These are phyloP conservation scores for Russula ochroleuca DNA, from an alignment of 768 basidiomycete species.

Conservation along the genomic window DNA sequence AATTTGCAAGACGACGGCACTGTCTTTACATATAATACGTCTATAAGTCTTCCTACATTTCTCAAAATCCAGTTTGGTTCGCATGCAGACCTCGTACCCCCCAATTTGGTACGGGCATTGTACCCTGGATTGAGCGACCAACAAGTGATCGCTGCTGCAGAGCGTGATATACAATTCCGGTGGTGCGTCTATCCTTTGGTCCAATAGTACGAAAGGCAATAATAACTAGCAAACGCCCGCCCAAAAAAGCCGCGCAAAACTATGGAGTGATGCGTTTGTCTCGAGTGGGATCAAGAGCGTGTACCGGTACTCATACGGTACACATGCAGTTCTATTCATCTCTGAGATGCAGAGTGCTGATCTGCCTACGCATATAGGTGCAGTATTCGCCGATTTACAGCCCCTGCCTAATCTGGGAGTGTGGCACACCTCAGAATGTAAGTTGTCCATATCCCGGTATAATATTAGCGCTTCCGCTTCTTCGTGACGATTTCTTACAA, in stretches of 20 bases:
- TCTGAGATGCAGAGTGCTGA: background rate
- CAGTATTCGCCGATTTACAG: background rate
- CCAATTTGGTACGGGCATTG: background rate
- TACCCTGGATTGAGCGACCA: slow-evolving; percentile 10
- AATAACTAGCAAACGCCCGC: no score
- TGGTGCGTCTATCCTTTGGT: slow-evolving; percentile 6
- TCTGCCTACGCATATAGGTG: background rate
- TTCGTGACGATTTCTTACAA: background rate
- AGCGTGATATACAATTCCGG: slow-evolving; percentile 1
- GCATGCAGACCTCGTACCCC: background rate
- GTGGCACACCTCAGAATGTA: background rate
- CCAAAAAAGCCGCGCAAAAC: slow-evolving; percentile 13
- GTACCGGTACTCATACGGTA: slow-evolving; percentile 18
- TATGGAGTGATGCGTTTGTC: slow-evolving; percentile 18
- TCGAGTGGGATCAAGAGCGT: slow-evolving; percentile 7
- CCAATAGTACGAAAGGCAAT: no score
- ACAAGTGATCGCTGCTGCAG: slow-evolving; percentile 7
- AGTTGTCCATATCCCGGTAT: background rate
- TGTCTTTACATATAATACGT: background rate
- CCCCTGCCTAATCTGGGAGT: background rate
- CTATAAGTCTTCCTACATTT: background rate
- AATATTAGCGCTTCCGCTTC: background rate
- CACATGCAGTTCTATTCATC: no score
- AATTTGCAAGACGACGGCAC: slow-evolving; percentile 17
- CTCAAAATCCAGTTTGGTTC: background rate